Evolutionary conservation across 2,329 filamentous ascomycete genomes (phyloP).

Genomic region (Drechslerella coelobrocha): DNA sequence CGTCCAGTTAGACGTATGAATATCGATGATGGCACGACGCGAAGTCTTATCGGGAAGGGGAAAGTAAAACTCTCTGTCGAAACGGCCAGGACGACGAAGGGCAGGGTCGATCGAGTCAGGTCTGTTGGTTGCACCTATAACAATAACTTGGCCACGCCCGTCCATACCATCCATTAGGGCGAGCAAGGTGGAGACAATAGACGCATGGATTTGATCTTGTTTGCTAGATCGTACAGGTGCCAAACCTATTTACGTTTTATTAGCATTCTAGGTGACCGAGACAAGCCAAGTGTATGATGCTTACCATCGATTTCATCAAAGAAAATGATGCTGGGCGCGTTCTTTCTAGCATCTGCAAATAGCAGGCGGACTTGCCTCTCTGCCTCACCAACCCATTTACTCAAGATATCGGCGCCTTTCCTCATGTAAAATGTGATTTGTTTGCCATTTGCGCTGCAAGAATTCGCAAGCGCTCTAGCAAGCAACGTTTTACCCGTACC

Average conservation of each 20-base stretch:
- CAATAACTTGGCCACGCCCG: constrained; percentile 95
- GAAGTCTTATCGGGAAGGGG: constrained; percentile 82
- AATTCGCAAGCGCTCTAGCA: constrained; percentile 88
- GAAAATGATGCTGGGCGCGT: constrained; percentile 98
- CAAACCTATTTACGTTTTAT: constrained; percentile 61
- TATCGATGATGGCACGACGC: constrained; percentile 86
- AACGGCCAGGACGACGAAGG: constrained; percentile 89
- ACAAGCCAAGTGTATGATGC: constrained; percentile 25
- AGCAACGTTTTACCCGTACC: constrained; percentile 98
- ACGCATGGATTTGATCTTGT: constrained; percentile 97
- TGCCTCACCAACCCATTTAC: constrained; percentile 98
- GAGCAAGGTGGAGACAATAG: constrained; percentile 92
- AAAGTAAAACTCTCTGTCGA: constrained; percentile 98
- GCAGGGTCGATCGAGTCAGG: constrained; percentile 96
- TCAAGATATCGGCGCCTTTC: constrained; percentile 94
- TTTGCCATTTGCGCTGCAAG: constrained; percentile 77
- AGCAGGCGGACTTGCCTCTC: constrained; percentile 91
- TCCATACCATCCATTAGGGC: constrained; percentile 98
- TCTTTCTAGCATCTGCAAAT: constrained; percentile 94
- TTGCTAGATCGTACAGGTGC: constrained; percentile 96
- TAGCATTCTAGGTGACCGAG: neutral
- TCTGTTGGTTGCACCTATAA: constrained; percentile 97
- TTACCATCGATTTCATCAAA: constrained; percentile 96
- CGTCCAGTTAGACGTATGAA: constrained; percentile 94
- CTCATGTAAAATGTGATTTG: constrained; percentile 99